Base-by-base conservation (phyloP, 441 rosid species). In the Croton setiger region DNA sequence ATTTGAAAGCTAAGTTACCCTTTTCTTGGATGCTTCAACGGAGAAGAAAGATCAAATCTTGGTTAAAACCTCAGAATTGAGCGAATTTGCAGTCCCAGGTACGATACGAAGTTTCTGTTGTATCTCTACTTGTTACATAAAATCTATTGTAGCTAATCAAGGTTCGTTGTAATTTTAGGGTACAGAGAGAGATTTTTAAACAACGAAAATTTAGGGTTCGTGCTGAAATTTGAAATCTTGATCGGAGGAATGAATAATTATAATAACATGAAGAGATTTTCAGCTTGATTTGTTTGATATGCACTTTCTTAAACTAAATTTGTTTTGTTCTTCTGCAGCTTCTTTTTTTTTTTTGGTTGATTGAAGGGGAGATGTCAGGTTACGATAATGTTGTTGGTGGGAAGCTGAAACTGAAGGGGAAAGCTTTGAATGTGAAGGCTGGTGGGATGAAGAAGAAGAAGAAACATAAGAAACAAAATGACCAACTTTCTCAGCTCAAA, bases 381-480 rank as follows among this genome's bases (percentile, higher is more conserved):
- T 95, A 84, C 68, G 95, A 90, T 23, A 88, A 88, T 57, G 86
- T 89, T 3, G 86, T 90, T 33, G 89, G 89, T 69, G 97, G 98
- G 74, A 92, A 92, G 81, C 79, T 95, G 67, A 92, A 95, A 83
- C 89, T 95, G 11, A 95, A 95, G 80, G 99, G 98, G 4, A 95
- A 92, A 69, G 92, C 98, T 11, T 82, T 95, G 70, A 92, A 90
- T 72, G 96, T 95, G 74, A 90, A 90, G 77, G 87, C 93, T 66
- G 94, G 92, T 67, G 96, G 96, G 5, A 72, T 85, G 35, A 94
- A 84, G 82, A 92, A 87, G 84, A 91, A 82, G 56, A 81, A 85
- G 88, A 87, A 92, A 33, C 78, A 78, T 1, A 82, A 75, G 79
- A 81, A 83, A 41, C 79, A 76, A 39, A 7, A 39, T n/a, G 88